Base-by-base conservation (phyloP, 2,329 filamentous ascomycete genomes). In the Aspergillus thermomutatus region DNA sequence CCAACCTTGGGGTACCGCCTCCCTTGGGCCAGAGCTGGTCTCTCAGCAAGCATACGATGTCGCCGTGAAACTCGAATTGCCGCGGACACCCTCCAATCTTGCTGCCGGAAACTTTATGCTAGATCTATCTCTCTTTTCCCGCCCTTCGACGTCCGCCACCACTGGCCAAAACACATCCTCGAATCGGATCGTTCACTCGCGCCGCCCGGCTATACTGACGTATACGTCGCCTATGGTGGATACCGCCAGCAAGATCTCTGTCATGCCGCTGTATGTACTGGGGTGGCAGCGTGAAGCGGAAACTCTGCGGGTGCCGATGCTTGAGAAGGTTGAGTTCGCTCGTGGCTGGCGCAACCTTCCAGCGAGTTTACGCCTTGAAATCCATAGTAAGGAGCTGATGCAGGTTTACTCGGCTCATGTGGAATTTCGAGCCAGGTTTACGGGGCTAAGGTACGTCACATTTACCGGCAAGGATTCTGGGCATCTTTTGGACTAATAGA, bases 51-150 rank as follows among this genome's bases (percentile, higher is more conserved):
- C 87, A 49, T 99, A 99, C 79, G 92, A 97, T 72, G 83, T 99
- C 45, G 82, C 83, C 4, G 80, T 97, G 1, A 80, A 85, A 23
- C 80, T 99, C 31, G 82, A 84, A 3, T 80, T 99, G 60, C 94
- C 94, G 19, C 86, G 88, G 43, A 94, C 91, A 2, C 86, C 85
- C 0, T 75, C 81, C 1, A 99, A 99, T 67, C 76, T 89, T 23
- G 83, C 83, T 2, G 83, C 84, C 14, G 94, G 94, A 27, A 97
- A 97, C 76, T 97, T 97, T 80, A 99, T 99, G 94, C 79, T 97
- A 19, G 87, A 90, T 49, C 77, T 96, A 17, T 83, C 86, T 58
- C 83, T 96, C 52, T 81, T 90, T 50, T 80, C 80, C 26, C 75
- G 76, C 25, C 72, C 74, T 25, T 73, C 75, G 8, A 71, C 66